Evolutionary conservation across 495 filamentous ascomycete species (phyloP).

Genomic region (Bryoglossum gracile): DNA sequence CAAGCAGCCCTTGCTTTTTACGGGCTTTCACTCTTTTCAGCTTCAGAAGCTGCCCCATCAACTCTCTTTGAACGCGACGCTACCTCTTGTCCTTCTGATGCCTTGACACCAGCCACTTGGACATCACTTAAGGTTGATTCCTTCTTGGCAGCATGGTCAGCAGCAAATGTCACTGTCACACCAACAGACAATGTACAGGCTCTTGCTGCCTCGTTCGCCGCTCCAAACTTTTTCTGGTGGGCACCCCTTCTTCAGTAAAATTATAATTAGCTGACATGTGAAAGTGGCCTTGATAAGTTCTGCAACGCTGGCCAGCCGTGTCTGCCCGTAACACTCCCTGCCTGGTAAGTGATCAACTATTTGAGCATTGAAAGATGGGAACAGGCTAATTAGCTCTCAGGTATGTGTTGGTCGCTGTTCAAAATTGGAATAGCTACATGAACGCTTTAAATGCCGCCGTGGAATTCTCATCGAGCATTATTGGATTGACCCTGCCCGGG

Average conservation of each 20-base stretch:
- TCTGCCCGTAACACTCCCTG: not conserved
- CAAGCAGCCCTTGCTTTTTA: not conserved
- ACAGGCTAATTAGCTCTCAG: not conserved
- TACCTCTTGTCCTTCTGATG: constrained; percentile 4
- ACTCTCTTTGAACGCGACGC: not conserved
- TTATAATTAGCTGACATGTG: not conserved
- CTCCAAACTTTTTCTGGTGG: constrained; percentile 2
- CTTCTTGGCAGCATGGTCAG: not conserved
- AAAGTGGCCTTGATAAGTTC: not conserved
- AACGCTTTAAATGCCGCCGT: constrained; percentile 1
- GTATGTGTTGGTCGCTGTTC: not conserved
- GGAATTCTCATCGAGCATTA: constrained; percentile 1
- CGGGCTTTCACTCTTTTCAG: not conserved
- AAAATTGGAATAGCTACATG: constrained; percentile 7
- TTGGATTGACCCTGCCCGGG: not conserved
- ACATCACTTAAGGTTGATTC: not conserved
- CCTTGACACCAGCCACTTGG: not conserved
- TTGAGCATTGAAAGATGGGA: not conserved
- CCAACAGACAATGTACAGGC: constrained; percentile 1
- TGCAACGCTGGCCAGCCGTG: constrained; percentile 2
- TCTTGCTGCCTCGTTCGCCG: not conserved
- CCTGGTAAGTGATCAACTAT: not conserved
- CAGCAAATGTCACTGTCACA: not conserved
- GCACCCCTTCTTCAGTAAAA: not conserved
- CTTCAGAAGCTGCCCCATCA: not conserved